Evolutionary conservation across 2,329 filamentous ascomycete species (phyloP).

Genomic region (Periconia sp.): DNA sequence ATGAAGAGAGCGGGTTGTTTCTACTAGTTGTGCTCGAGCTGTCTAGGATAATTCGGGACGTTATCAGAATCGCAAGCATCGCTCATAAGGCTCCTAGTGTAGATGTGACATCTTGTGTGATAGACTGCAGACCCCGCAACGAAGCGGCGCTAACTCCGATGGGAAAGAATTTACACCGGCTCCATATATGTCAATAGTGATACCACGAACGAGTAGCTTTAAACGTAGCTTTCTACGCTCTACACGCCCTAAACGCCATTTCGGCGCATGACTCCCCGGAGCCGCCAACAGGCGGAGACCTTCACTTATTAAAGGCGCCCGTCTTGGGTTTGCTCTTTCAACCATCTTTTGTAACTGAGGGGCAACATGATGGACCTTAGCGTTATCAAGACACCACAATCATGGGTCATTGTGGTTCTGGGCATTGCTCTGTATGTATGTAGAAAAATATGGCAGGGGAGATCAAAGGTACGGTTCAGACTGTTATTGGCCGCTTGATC

Average conservation of each 20-base stretch:
- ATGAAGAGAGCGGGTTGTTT: conserved; percentile 14
- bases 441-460: not conserved
- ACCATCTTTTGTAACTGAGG: not conserved
- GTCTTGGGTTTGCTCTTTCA: too few relatives aligned
- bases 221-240: not conserved
- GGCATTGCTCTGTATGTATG: not conserved
- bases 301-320: too few relatives aligned
- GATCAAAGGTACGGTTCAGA: not conserved
- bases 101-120: too few relatives aligned
- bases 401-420: not conserved
- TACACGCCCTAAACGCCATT: conserved; percentile 7
- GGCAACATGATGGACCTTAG: not conserved
- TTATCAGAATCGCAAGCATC: too few relatives aligned
- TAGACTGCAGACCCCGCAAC: too few relatives aligned
- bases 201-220: not conserved
- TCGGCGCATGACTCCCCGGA: not conserved
- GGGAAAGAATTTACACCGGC: conserved; percentile 5
- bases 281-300: too few relatives aligned
- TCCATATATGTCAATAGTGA: not conserved
- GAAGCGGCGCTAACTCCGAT: conserved; percentile 12
- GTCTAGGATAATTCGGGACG: too few relatives aligned
- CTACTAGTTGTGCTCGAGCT: too few relatives aligned
- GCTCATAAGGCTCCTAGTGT: too few relatives aligned
- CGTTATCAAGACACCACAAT: conserved; percentile 1
- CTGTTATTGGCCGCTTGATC: not conserved